Base-by-base conservation (phyloP, 106 monocot species). In the Dendrobium chrysotoxum region DNA sequence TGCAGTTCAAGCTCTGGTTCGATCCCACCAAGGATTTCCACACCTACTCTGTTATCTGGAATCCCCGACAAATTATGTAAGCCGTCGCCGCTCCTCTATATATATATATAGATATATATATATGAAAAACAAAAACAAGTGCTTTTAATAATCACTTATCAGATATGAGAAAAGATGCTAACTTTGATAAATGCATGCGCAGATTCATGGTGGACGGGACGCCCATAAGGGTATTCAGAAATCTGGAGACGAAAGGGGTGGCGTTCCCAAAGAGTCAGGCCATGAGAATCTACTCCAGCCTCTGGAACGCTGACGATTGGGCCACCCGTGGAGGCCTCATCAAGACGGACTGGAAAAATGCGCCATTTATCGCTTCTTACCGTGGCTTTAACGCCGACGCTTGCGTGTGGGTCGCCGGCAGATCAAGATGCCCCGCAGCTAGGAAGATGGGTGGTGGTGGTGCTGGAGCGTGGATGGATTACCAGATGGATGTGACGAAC, bases 11-110 rank as follows among this genome's bases (percentile, higher is more conserved):
- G 38, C 84, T 91, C 54, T 91, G 91, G 91, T 91, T 91, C 73
- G 91, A 91, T 44, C 91, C 91, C 9, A 78, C 91, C 1, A 44
- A 46, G 9, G 81, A 91, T 23, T 91, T 85, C 79, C 91, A 88
- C 73, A 88, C 88, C 25, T 91, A 91, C 83, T 85, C 88, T 65
- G 83, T 91, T 54, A 18, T 87, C 11, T 92, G 92, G 91, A 88
- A 84, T 38, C 86, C 80, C 38, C 80, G 67, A 10, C 85, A 83
- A 0, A 75, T 85, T 41, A 21, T 84, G 83, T 85, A 77, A 85
- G 85, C 61, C 15, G 10, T 38, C 20, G 0, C 35, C 39, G 17
- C 25, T 5, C 10, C 26, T 31, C 72, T 12, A 30, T 4, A 0
- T n/a, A n/a, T n/a, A n/a, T n/a, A n/a, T n/a, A n/a, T n/a, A n/a